Base-by-base conservation (phyloP, 257 asterid genomes). In the Orobanche coerulescens region DNA sequence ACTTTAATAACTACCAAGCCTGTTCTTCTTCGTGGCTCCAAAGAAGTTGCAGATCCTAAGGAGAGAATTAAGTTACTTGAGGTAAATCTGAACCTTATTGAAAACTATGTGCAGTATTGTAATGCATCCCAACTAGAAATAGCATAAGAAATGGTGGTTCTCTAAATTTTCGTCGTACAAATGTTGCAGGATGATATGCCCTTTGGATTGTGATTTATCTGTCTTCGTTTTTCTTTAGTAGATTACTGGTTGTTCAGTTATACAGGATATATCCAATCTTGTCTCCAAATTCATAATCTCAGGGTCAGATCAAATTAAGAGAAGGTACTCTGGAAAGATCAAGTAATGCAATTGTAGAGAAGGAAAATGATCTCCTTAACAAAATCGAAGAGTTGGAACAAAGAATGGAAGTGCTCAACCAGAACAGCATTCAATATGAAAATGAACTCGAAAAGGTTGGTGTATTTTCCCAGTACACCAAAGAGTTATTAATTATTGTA, bases 61-160 rank as follows among this genome's bases (percentile, higher is more conserved):
- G 94, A 84, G 76, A 93, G 75, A 73, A 79, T 93, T 68, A 78
- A 76, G 75, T 56, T 78, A 76, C 94, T 93, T 4, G 95, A 93
- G 96, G 99, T 93, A 76, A 30, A 30, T 3, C 5, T 70, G 42
- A 64, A 60, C 25, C 56, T 53, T 14, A 15, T 23, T 20, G 19
- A 40, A 33, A 49, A 40, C 60, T 40, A 50, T 51, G n/a, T n/a
- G n/a, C n/a, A n/a, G n/a, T n/a, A n/a, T n/a, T n/a, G n/a, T n/a
- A n/a, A n/a, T n/a, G n/a, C n/a, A n/a, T n/a, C n/a, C n/a, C n/a
- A n/a, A n/a, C n/a, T n/a, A n/a, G n/a, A n/a, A n/a, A n/a, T n/a
- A n/a, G n/a, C n/a, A n/a, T n/a, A n/a, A n/a, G n/a, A n/a, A n/a
- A n/a, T n/a, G n/a, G n/a, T n/a, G n/a, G n/a, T n/a, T n/a, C n/a